Evolutionary conservation across 306 rosid species (phyloP), one percentile per base, ranked within the genome.

Genomic region (Glycine soja): DNA sequence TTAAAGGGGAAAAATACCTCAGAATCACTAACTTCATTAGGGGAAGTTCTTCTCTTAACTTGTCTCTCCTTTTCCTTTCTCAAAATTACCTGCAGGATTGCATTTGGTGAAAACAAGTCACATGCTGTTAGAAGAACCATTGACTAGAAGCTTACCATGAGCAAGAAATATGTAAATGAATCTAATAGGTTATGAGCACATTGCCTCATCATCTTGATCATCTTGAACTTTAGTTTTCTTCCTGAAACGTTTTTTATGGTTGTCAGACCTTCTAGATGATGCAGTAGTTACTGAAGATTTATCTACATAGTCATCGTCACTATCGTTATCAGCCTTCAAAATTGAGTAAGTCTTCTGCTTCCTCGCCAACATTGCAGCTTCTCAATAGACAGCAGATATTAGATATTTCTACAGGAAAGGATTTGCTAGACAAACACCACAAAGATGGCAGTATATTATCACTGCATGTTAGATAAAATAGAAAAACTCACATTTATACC

Each of bases 261-360:
- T 84, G 45, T 84, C 90, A 0, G 19, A 67, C 88, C 83, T 91
- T 83, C 80, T 84, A 12, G 88, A 77, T 58, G 87, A 69, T 16
- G 86, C 73, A 34, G 83, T 86, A 3, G 76, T 76, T 72, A 66
- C 78, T 9, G 90, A 79, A 82, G 87, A 45, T 65, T 70, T 78
- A 75, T 82, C 86, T 6, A 16, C 72, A 54, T 62, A 0, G 6
- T 51, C 83, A 1, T 81, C 83, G 3, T 86, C 85, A 0, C 69
- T 89, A 0, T 89, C 86, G 2, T 87, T 97, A 77, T 89, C 97
- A 51, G 87, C 96, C 85, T 93, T 94, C 78, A 95, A 84, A 30
- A 93, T 76, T 70, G 94, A 75, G 68, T 90, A 95, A 19, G 96
- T 87, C 86, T 77, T 85, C 86, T 93, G 98, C 88, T 89, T 91